Percentiles rank a stretch among this genome's conserved stretches.
Evolutionary conservation across 2,329 filamentous ascomycete genomes (phyloP).

Genomic region (Trichoderma sp.): DNA sequence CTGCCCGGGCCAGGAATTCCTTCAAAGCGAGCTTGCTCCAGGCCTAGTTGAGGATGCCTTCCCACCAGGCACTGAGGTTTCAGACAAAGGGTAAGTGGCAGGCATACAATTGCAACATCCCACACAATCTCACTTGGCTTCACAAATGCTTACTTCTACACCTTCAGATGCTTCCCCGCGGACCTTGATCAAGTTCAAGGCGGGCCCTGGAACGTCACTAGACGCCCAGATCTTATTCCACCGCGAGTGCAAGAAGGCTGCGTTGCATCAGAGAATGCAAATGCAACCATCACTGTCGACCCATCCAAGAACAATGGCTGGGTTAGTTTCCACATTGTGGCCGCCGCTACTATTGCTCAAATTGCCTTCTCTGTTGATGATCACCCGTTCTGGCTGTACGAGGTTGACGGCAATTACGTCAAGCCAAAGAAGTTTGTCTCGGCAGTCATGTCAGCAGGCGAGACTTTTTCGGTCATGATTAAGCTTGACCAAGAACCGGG

Average conservation of each 20-base stretch:
- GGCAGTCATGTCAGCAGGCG: conserved; percentile 50
- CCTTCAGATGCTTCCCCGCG: not conserved
- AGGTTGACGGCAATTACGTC: conserved; percentile 54
- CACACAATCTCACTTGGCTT: no score
- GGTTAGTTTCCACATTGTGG: conserved; percentile 56
- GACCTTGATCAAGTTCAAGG: conserved; percentile 4
- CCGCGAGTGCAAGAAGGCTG: conserved; percentile 45
- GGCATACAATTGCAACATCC: not conserved
- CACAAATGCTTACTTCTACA: not conserved
- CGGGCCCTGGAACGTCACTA: conserved; percentile 24
- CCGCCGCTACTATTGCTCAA: conserved; percentile 46
- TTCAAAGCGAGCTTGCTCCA: conserved; percentile 39
- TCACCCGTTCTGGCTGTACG: conserved; percentile 53
- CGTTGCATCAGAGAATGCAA: conserved; percentile 37
- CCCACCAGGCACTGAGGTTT: conserved; percentile 35
- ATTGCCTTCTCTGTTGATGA: conserved; percentile 50
- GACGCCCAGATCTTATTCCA: conserved; percentile 43
- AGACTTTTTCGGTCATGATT: conserved; percentile 51
- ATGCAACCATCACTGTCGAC: conserved; percentile 38
- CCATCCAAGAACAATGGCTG: conserved; percentile 35
- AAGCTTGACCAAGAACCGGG: conserved; percentile 44
- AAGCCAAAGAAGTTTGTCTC: conserved; percentile 50
- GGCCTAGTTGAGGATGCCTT: conserved; percentile 29
- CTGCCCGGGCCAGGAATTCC: conserved; percentile 46
- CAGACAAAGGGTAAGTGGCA: conserved; percentile 41